phyloP scores from a whole-genome alignment of 2,329 filamentous ascomycete species.

The Nigrospora oryzae region DNA sequence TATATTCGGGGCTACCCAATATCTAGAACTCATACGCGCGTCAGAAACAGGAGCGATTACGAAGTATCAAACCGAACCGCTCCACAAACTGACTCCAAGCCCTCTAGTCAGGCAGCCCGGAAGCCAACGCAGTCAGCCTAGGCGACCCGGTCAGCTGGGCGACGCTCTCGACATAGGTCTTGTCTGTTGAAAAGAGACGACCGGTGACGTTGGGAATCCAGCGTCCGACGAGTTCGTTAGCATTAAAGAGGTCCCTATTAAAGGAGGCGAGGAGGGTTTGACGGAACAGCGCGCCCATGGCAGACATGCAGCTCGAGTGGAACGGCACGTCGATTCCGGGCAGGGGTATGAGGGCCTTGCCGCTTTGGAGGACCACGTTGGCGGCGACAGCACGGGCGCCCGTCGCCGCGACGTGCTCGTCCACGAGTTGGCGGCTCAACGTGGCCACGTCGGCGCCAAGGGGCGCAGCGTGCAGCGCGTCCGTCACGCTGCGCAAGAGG shows the following conservation, averaged over 20 bases:
- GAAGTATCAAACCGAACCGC: too few relatives aligned
- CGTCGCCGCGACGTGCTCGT: not conserved
- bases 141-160: conserved; percentile 83
- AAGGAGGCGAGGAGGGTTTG: conserved; percentile 27
- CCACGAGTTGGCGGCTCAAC: not conserved
- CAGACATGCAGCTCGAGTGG: not conserved
- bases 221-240: conserved; percentile 95
- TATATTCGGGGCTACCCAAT: too few relatives aligned
- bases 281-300: not conserved
- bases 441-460: not conserved
- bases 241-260: conserved; percentile 99
- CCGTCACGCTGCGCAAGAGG: not conserved
- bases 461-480: not conserved
- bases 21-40: too few relatives aligned
- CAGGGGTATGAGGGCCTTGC: not conserved
- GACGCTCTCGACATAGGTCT: conserved; percentile 98
- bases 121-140: conserved; percentile 49
- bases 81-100: too few relatives aligned
- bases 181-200: conserved; percentile 86
- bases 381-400: too few relatives aligned
- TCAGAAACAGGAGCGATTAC: too few relatives aligned
- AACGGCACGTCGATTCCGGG: not conserved
- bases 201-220: conserved; percentile 99
- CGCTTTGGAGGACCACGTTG: not conserved
- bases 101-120: too few relatives aligned